A percentile compares a stretch with the other conserved stretches of the same genome.
These are phyloP conservation scores for Wickerhamomyces sydowiorum DNA, from an alignment of 805 yeast species.

Conservation along the genomic window DNA sequence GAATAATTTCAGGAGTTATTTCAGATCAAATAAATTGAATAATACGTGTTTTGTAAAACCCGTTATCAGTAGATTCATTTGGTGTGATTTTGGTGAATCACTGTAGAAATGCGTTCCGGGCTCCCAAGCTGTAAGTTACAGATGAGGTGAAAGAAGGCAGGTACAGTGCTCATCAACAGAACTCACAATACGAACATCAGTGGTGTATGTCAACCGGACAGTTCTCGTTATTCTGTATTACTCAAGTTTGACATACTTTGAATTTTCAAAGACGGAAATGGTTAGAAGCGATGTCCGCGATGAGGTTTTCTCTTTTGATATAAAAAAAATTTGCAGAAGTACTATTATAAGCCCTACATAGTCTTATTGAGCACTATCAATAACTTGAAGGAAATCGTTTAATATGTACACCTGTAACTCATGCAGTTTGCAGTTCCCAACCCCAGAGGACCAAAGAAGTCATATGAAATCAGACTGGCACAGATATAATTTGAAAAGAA, in stretches of 20 bases:
- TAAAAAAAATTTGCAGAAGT: background rate
- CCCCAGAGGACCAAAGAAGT: slow-evolving; percentile 71
- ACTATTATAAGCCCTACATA: background rate
- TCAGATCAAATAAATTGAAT: too few species aligned
- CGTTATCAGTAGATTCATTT: too few species aligned
- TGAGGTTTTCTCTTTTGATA: background rate
- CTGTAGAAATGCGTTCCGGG: too few species aligned
- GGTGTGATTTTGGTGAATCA: too few species aligned
- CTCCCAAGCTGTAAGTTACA: too few species aligned
- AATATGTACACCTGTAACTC: slow-evolving; percentile 70
- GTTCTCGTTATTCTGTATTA: background rate
- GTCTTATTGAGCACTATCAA: background rate
- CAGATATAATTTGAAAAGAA: slow-evolving; percentile 88
- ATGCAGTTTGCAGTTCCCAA: slow-evolving; percentile 72
- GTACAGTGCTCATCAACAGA: too few species aligned
- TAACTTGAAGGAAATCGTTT: background rate
- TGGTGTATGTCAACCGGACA: too few species aligned
- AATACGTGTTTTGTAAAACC: too few species aligned
- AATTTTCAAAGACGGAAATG: background rate
- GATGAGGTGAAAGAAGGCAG: too few species aligned
- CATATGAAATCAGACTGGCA: slow-evolving; percentile 99
- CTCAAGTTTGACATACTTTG: background rate
- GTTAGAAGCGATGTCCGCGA: background rate
- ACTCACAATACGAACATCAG: too few species aligned
- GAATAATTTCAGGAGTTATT: background rate